Evolutionary conservation across 805 yeast species (phyloP), one percentile per base, ranked within the genome.

Genomic region (Pichia eremophila): DNA sequence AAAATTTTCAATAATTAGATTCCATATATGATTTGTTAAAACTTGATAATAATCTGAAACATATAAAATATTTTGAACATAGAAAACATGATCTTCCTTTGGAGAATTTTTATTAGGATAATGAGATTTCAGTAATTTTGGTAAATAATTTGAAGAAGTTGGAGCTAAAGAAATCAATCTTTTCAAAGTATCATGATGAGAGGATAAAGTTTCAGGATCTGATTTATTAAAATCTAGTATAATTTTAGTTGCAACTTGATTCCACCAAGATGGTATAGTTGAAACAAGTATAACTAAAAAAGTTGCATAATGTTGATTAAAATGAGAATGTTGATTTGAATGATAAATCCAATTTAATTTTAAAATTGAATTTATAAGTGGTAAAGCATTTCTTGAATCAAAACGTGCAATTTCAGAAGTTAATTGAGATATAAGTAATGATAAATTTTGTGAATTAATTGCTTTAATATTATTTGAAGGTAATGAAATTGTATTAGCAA

Each of bases 221-320:
- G 50, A 46, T 38, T 52, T 54, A 9, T 61, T 65, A 56, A 91
- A 85, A 57, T 81, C 88, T 18, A 71, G 57, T 11, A 89, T 74
- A n/a, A 91, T 64, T 49, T 77, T 75, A 50, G 73, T 69, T 19
- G 85, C 80, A n/a, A 91, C 86, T 50, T 86, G 95, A 52, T 78
- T 75, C 78, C 93, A 81, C 86, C 95, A 91, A 63, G 81, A 86
- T 8, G 98, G 98, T 51, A 82, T 73, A 41, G 91, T 84, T 4
- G 95, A 83, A 37, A 90, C 85, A 46, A 91, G 72, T 28, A 90
- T 85, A 41, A 79, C 74, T 41, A 87, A 67, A 63, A 93, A 93
- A 40, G 79, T 81, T 42, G 83, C 74, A 64, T 85, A 89, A 42
- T 72, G 67, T 43, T 71, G 68, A 27, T 77, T 65, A 54, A 81